Evolutionary conservation across 495 filamentous ascomycete genomes (phyloP).

Genomic region (Aspergillus diversus): DNA sequence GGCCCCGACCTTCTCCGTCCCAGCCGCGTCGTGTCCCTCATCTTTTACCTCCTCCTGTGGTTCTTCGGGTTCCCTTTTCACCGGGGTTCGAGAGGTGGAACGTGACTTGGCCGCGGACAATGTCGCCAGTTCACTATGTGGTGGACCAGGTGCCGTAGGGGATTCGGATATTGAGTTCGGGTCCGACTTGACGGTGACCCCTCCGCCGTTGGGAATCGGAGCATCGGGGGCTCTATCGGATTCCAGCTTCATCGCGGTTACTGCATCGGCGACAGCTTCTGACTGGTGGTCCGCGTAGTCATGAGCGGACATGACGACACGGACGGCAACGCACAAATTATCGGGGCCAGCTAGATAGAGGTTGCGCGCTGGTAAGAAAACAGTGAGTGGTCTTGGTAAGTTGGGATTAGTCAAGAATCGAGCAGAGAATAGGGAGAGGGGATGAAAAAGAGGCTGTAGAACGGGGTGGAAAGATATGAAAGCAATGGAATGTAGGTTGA

Average conservation of each 20-base stretch:
- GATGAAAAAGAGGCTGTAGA: slow-evolving; percentile 10
- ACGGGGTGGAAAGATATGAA: slow-evolving; percentile 5
- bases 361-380: slow-evolving; percentile 14
- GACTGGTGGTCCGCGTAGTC: slow-evolving; percentile 49
- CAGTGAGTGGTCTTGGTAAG: not conserved
- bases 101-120: slow-evolving; percentile 26
- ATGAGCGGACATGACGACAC: slow-evolving; percentile 52
- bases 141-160: slow-evolving; percentile 7
- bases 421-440: not conserved
- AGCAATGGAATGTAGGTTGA: not conserved
- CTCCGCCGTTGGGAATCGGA: slow-evolving; percentile 29
- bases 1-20: slow-evolving; percentile 53
- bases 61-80: slow-evolving; percentile 26
- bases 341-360: slow-evolving; percentile 18
- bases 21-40: slow-evolving; percentile 12
- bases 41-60: slow-evolving; percentile 11
- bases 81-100: slow-evolving; percentile 22
- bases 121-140: slow-evolving; percentile 13
- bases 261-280: slow-evolving; percentile 41
- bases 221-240: slow-evolving; percentile 23
- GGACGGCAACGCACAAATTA: slow-evolving; percentile 36
- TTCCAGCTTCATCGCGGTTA: slow-evolving; percentile 47
- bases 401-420: slow-evolving; percentile 13
- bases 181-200: slow-evolving; percentile 22
- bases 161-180: slow-evolving; percentile 16